Conservation (phyloP, 192 early-diverging fungal genomes). For the Helicostylum pulchrum region DNA sequence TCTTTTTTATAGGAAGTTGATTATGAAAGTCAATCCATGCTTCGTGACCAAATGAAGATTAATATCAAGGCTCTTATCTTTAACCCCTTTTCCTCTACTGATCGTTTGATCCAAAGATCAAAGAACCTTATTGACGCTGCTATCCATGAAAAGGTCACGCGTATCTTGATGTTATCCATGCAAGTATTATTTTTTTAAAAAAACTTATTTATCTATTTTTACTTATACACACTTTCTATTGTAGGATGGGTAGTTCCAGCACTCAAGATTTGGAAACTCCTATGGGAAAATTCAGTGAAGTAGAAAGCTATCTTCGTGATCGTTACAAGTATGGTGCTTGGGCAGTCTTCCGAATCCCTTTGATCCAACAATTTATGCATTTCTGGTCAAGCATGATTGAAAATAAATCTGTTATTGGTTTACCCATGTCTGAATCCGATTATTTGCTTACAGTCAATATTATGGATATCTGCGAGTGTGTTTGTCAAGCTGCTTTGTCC, state of each 20-base stretch:
- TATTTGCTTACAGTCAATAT: not conserved
- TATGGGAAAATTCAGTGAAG: not conserved
- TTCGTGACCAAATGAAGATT: not conserved
- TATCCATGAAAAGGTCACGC: not conserved
- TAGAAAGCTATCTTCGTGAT: conserved; percentile 2
- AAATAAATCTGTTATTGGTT: not conserved
- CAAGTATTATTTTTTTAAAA: not conserved
- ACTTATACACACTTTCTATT: too few species aligned
- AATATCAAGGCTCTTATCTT: not conserved
- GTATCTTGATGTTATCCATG: conserved; percentile 1
- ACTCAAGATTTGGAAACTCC: not conserved
- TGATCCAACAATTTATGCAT: not conserved
- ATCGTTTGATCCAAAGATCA: not conserved
- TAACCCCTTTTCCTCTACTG: not conserved
- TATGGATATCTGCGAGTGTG: not conserved
- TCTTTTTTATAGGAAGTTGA: not conserved
- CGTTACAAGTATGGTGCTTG: not conserved
- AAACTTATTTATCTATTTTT: too few species aligned
- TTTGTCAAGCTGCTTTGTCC: not conserved
- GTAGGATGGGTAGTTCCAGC: not conserved
- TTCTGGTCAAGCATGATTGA: conserved; percentile 6
- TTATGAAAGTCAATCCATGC: not conserved
- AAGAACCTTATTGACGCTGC: conserved; percentile 1
- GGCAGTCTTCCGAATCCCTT: not conserved
- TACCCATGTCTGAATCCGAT: not conserved